Evolutionary conservation across 139 green algal species (phyloP), one percentile per base, ranked within the genome.

Genomic region (Chlorella sp.): DNA sequence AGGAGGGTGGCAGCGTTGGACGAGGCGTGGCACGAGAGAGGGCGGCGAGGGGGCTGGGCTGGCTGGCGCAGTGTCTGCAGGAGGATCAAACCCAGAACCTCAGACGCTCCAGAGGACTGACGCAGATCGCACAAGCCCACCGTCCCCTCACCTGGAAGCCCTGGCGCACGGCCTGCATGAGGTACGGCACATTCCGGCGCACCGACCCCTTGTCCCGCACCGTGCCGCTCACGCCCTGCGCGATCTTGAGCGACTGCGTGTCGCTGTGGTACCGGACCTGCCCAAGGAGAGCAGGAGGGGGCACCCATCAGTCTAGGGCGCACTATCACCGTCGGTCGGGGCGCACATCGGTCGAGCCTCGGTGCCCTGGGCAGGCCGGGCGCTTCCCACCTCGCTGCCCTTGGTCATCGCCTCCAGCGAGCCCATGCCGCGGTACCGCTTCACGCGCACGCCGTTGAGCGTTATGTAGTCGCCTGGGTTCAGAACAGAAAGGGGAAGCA

Each of bases 401-500:
- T 98, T 98, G 59, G 87, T 84, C 95, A 98, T 98, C 23, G 96
- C 96, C 31, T 98, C 96, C 70, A 99, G 83, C 15, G 88, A 96
- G 46, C 96, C 93, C 91, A 99, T 99, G 53, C 96, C 96, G 7
- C 96, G 89, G 86, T 98, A 99, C 81, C 91, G 93, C 87, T 98
- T 99, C 51, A 98, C 88, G 8, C 90, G 83, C 43, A 82, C 46
- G 1, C 95, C 96, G 58, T 95, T 88, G 29, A 92, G 55, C 43
- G 45, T 79, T 41, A 95, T 90, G 82, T 89, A 97, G 42, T 97
- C 85, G 14, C 93, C 91, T 87, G 82, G 74, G 70, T 4, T 41
- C 8, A 29, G 63, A 7, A n/a, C 36, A 48, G 29, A 42, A 3
- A 46, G 35, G 11, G 29, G 29, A 67, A 17, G 35, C 21, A 0